These are phyloP conservation scores for Metarhizium guizhouense DNA, from an alignment of 2,329 filamentous ascomycete genomes.

Conservation along the genomic window DNA sequence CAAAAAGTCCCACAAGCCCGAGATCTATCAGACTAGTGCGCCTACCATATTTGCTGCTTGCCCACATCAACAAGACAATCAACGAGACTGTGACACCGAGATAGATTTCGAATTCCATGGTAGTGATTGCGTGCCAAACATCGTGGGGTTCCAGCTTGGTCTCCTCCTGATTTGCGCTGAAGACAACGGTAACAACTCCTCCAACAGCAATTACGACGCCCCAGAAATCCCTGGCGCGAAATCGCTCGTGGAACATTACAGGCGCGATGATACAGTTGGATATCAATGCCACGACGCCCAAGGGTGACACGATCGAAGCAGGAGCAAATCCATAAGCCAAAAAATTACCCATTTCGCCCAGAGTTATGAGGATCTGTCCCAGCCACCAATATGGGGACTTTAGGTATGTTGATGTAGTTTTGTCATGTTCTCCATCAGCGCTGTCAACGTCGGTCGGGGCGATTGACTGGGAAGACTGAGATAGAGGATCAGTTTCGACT, in stretches of 20 bases:
- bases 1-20: slow-evolving; percentile 86
- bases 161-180: slow-evolving; percentile 84
- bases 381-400: slow-evolving; percentile 94
- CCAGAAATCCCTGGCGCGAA: slow-evolving; percentile 75
- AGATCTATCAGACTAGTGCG: slow-evolving; percentile 86
- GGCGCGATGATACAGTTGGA: slow-evolving; percentile 97
- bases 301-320: slow-evolving; percentile 90
- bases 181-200: slow-evolving; percentile 84
- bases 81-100: slow-evolving; percentile 64
- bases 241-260: slow-evolving; percentile 83
- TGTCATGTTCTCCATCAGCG: slow-evolving; percentile 20
- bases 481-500: slow-evolving; percentile 42
- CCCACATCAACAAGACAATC: slow-evolving; percentile 71
- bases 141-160: slow-evolving; percentile 84
- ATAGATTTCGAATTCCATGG: slow-evolving; percentile 86
- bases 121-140: slow-evolving; percentile 82
- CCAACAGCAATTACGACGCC: slow-evolving; percentile 81
- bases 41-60: slow-evolving; percentile 75
- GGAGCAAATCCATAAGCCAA: slow-evolving; percentile 95
- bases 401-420: slow-evolving; percentile 62
- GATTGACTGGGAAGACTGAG: slow-evolving; percentile 38
- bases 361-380: slow-evolving; percentile 83
- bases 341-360: slow-evolving; percentile 94
- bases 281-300: slow-evolving; percentile 92
- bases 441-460: slow-evolving; percentile 16